Base-by-base conservation (phyloP, 164 flowering plant species). In the Umbellularia californica region DNA sequence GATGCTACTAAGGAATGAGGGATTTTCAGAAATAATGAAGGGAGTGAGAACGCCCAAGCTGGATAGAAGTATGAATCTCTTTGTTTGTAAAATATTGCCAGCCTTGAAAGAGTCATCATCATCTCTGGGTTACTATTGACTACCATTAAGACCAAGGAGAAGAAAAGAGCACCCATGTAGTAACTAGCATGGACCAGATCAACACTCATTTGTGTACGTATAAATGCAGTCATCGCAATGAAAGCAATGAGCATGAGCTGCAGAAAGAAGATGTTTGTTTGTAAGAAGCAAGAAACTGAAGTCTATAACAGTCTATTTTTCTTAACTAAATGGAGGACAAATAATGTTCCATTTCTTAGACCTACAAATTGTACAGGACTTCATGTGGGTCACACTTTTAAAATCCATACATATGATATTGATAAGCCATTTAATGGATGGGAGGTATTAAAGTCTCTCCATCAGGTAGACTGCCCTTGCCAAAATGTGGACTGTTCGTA, bases 41-140 rank as follows among this genome's bases (percentile, higher is more conserved):
- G 75, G 30, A 63, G 75, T 35, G 75, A 15, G 55, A 52, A 72
- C 2, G 69, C 75, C 75, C 75, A 72, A 6, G 75, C 69, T 25
- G 75, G 75, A 64, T 62, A 72, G 68, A 72, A 72, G 55, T 72
- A 72, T 5, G 47, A 72, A 72, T 72, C 75, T 63, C 75, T 72
- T 33, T 72, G 75, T 63, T 72, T 72, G 52, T 62, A 72, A 22
- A 72, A 72, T 47, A 72, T 28, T 17, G 22, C 47, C 23, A 72
- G 58, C 68, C 75, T 62, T 20, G 75, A 72, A 64, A 72, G 50
- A 24, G 66, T 72, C 75, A 72, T 30, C n/a, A 50, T 5, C 75
- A 72, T 11, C 75, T 72, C 75, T 63, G 75, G 75, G 55, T 52
- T 52, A 23, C 52, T 62, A 35, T 72, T 64, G 68, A 72, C 75